phyloP scores from a whole-genome alignment of 805 yeast species.

The Yamadazyma phyllophila region DNA sequence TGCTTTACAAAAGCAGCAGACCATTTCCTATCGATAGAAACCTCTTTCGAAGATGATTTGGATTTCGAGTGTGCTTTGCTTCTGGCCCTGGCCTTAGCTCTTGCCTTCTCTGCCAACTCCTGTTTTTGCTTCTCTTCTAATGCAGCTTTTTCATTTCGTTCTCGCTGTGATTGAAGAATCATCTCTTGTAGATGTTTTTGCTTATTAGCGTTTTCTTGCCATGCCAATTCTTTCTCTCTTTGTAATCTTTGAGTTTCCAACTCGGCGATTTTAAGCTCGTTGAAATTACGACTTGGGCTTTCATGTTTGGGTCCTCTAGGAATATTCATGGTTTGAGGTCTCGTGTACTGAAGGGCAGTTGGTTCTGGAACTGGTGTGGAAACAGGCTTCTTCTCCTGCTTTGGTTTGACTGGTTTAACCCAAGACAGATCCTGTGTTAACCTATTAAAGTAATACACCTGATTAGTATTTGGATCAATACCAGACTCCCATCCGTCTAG shows the following conservation, averaged over 20 bases:
- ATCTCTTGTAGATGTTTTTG: constrained; percentile 36
- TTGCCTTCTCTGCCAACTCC: constrained; percentile 20
- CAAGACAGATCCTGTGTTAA: constrained; percentile 50
- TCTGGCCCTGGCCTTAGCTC: constrained; percentile 14
- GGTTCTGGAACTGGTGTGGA: not conserved
- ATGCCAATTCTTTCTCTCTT: constrained; percentile 31
- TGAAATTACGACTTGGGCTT: constrained; percentile 3
- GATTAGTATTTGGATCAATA: constrained; percentile 42
- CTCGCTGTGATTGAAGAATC: constrained; percentile 32
- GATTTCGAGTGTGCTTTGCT: constrained; percentile 6
- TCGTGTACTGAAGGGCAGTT: not conserved
- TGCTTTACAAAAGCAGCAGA: constrained; percentile 58
- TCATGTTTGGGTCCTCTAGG: constrained; percentile 3
- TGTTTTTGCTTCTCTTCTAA: constrained; percentile 23
- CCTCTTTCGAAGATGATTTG: not conserved
- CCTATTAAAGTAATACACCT: constrained; percentile 55
- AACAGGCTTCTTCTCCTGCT: not conserved
- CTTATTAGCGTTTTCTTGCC: constrained; percentile 30
- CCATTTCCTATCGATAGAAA: constrained; percentile 35
- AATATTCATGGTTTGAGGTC: not conserved
- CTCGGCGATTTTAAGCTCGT: constrained; percentile 25
- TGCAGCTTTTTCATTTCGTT: constrained; percentile 28
- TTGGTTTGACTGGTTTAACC: constrained; percentile 48
- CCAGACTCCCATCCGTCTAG: constrained; percentile 63
- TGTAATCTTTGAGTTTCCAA: constrained; percentile 35